Evolutionary conservation across 108 stramenopile genomes (phyloP), one percentile per base, ranked within the genome.

Genomic region (Cylindrotheca closterium): DNA sequence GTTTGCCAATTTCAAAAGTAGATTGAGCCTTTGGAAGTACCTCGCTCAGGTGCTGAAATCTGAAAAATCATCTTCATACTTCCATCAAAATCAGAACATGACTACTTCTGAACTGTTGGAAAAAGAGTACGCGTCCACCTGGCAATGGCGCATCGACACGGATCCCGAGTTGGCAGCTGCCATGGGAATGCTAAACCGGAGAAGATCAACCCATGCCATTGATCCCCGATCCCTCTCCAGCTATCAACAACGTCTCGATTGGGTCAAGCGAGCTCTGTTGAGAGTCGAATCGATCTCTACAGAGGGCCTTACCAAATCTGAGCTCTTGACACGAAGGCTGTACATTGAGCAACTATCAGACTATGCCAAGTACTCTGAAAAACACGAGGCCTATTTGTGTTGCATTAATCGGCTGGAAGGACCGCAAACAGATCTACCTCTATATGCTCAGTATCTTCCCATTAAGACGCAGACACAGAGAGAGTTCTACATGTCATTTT

Each of bases 391-490:
- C 4, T 78, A 79, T 53, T 60, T 83, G 23, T 73, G 72, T 60
- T 83, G 82, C 33, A 57, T 82, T 24, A 82, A 82, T 51, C 63
- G 81, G 26, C 55, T 82, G 26, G 81, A 82, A 47, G 81, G 81
- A 21, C 81, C 81, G 10, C 81, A 82, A 31, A 79, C 78, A 3
- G 81, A 82, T 65, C 42, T 82, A 29, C 57, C 78, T 19, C 50
- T 81, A 18, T 75, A 81, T 69, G 71, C 75, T 8, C n/a, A 60
- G 28, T 81, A 81, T 65, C 63, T 81, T 19, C 80, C 80, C 19
- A 17, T 75, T 2, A 73, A 74, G 22, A 81, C 74, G 37, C 48
- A 47, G 22, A 21, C 19, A 12, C 54, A 81, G 30, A 28, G 69
- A n/a, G 62, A 60, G 26, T 81, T 73, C 47, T 81, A 74, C 49